Conservation (phyloP, 2,329 filamentous ascomycete species). For the Stemphylium lycopersici region DNA sequence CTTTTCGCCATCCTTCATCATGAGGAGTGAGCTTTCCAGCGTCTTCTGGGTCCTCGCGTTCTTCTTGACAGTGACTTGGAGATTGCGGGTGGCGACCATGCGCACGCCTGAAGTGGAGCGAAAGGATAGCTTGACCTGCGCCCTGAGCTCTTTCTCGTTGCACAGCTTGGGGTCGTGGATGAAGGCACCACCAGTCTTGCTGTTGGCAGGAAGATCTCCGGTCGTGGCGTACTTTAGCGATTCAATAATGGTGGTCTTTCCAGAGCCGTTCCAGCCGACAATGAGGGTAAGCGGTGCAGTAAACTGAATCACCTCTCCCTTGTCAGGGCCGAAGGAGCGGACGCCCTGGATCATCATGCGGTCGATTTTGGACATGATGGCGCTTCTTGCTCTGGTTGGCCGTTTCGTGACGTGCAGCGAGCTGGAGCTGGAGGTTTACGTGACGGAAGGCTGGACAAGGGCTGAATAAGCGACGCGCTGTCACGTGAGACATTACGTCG, state of each 20-base stretch:
- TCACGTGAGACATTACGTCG: slow-evolving; percentile 7
- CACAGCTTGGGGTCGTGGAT: slow-evolving; percentile 95
- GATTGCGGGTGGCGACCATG: slow-evolving; percentile 81
- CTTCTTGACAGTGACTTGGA: slow-evolving; percentile 89
- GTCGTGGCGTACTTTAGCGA: slow-evolving; percentile 98
- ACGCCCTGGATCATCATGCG: slow-evolving; percentile 84
- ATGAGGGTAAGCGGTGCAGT: slow-evolving; percentile 92
- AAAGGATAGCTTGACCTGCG: slow-evolving; percentile 91
- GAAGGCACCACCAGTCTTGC: slow-evolving; percentile 83
- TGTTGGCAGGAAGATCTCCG: slow-evolving; percentile 90
- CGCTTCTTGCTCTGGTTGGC: neutral
- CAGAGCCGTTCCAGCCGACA: slow-evolving; percentile 95
- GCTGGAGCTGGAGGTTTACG: neutral
- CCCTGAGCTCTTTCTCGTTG: slow-evolving; percentile 86
- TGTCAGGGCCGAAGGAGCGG: slow-evolving; percentile 82
- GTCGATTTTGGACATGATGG: slow-evolving; percentile 70
- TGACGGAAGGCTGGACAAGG: neutral
- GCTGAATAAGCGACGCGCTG: slow-evolving; percentile 1
- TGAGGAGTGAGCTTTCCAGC: slow-evolving; percentile 78
- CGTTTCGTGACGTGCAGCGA: neutral
- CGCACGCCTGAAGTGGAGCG: slow-evolving; percentile 76
- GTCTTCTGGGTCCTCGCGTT: slow-evolving; percentile 77
- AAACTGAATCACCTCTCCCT: slow-evolving; percentile 82
- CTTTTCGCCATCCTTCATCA: slow-evolving; percentile 79
- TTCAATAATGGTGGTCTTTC: slow-evolving; percentile 99